Evolutionary conservation across 345 rosid species (phyloP), one percentile per base, ranked within the genome.

Genomic region (Rhodomyrtus tomentosa): DNA sequence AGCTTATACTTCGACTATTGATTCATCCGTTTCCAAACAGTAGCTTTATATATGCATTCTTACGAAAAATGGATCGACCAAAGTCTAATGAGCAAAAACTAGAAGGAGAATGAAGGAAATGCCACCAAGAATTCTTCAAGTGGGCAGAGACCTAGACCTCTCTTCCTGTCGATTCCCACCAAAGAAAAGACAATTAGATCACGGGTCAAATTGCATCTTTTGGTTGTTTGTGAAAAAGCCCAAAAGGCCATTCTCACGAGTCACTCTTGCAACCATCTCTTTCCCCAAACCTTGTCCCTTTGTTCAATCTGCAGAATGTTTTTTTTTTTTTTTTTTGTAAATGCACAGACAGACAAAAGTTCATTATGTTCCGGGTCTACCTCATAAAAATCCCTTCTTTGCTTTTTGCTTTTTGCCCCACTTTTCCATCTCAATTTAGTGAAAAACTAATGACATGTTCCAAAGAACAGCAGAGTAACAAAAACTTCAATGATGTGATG

Each of bases 161-260:
- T 15, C 73, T 10, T 20, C n/a, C 48, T n/a, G 32, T 10, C 36
- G 13, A 83, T 76, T 81, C 56, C 82, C 82, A 50, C 55, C 4
- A 51, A 25, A 20, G 40, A 58, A 56, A 59, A 25, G 76, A 45
- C 54, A 83, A 53, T 42, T 36, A 82, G 56, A 48, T 91, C 93
- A 91, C 93, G 91, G 92, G 92, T 84, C 87, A 82, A 52, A 38
- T 76, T 55, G 85, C 85, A 56, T 81, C 54, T 25, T 56, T 86
- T 89, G 85, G 92, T 91, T 87, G 84, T 85, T 89, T 86, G 58
- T 88, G 90, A 83, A 87, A 87, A 86, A 10, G 58, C 80, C 87
- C 85, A 87, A 83, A 81, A 50, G 50, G 83, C 6, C 29, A 84
- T 83, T 82, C 86, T 84, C 84, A 50, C 85, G 58, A 50, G 45